Evolutionary conservation across 2,329 filamentous ascomycete species (phyloP).

Genomic region (Alternaria sp.): DNA sequence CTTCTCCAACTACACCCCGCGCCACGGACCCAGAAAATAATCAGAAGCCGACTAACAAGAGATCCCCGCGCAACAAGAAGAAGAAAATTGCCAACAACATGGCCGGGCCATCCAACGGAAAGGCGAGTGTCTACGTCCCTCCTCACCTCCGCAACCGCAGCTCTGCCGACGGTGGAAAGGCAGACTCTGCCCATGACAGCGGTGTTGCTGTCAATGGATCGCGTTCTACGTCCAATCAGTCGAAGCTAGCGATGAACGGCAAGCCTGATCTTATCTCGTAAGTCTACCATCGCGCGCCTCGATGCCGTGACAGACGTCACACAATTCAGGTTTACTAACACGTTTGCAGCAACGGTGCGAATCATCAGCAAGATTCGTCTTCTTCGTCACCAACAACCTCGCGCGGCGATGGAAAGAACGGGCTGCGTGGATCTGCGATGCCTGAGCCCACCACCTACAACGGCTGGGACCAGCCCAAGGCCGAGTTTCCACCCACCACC

Average conservation of each 20-base stretch:
- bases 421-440: constrained; percentile 15
- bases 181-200: constrained; percentile 4
- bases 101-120: background rate
- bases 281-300: constrained; percentile 3
- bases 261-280: constrained; percentile 13
- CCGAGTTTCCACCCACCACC: background rate
- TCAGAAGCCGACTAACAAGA: background rate
- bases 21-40: background rate
- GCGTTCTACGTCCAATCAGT: constrained; percentile 9
- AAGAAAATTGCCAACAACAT: constrained; percentile 6
- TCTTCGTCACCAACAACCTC: constrained; percentile 6
- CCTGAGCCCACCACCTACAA: constrained; percentile 12
- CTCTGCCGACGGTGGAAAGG: background rate
- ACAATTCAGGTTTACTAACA: background rate
- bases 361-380: background rate
- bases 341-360: background rate
- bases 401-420: background rate
- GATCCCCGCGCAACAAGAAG: background rate
- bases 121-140: constrained; percentile 24
- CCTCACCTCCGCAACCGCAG: constrained; percentile 31
- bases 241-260: background rate
- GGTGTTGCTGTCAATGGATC: background rate
- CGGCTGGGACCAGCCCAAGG: constrained; percentile 16
- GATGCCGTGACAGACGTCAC: background rate
- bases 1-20: background rate